Percentiles rank a stretch among this genome's conserved stretches.
These are phyloP conservation scores for Trichoderma atrobrunneum DNA, from an alignment of 2,329 filamentous ascomycete species.

Conservation along the genomic window DNA sequence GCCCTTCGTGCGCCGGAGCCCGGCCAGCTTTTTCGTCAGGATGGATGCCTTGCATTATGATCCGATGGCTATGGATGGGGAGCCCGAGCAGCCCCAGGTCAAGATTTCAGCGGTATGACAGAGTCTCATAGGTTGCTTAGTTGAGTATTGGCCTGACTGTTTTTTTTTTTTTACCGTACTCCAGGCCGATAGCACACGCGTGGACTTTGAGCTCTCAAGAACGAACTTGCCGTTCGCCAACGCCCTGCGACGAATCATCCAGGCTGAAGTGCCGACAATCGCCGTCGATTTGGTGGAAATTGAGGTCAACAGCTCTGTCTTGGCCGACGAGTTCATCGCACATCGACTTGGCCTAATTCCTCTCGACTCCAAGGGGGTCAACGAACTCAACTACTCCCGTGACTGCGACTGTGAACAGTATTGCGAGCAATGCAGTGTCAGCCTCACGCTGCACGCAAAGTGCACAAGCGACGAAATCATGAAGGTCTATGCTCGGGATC, in stretches of 20 bases:
- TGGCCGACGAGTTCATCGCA: slow-evolving; percentile 93
- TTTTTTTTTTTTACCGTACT: background rate
- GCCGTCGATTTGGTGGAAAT: slow-evolving; percentile 95
- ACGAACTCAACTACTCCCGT: slow-evolving; percentile 79
- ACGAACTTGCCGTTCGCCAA: slow-evolving; percentile 92
- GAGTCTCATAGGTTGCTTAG: background rate
- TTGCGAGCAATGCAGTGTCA: slow-evolving; percentile 88
- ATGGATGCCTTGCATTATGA: slow-evolving; percentile 58
- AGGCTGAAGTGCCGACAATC: slow-evolving; percentile 90
- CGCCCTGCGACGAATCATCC: slow-evolving; percentile 83
- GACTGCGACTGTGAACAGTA: slow-evolving; percentile 97
- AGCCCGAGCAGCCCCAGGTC: slow-evolving; percentile 54
- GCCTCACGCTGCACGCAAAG: slow-evolving; percentile 77
- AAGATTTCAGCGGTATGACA: slow-evolving; percentile 58
- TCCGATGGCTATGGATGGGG: slow-evolving; percentile 57
- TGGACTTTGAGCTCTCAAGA: slow-evolving; percentile 88
- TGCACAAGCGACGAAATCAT: slow-evolving; percentile 85
- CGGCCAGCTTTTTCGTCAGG: slow-evolving; percentile 20
- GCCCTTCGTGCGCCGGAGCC: slow-evolving; percentile 4
- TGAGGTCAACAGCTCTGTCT: slow-evolving; percentile 88
- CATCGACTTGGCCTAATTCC: slow-evolving; percentile 90
- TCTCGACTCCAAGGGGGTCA: slow-evolving; percentile 78
- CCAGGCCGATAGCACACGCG: slow-evolving; percentile 74
- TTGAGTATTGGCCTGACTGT: background rate
- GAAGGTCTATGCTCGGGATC: slow-evolving; percentile 88